These are phyloP conservation scores for Cubamyces sp. DNA, from an alignment of 768 basidiomycete genomes.

Conservation along the genomic window DNA sequence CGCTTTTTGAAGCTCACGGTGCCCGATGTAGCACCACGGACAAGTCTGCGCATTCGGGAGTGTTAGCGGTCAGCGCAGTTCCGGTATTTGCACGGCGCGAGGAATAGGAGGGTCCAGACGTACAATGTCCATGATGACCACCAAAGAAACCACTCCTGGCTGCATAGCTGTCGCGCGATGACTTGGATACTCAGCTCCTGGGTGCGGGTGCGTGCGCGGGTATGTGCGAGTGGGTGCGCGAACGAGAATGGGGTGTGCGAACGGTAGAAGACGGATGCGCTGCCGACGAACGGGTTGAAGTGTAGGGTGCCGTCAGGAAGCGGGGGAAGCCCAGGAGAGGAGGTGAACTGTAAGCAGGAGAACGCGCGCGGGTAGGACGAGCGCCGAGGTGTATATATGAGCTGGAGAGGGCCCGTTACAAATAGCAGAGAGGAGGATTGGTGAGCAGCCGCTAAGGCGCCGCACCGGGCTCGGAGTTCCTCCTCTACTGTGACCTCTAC, in stretches of 20 bases:
- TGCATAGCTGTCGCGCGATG: slow-evolving; percentile 18
- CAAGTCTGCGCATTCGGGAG: slow-evolving; percentile 34
- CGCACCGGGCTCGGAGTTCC: slow-evolving; percentile 2
- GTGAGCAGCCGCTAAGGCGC: slow-evolving; percentile 26
- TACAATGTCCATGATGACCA: slow-evolving; percentile 42
- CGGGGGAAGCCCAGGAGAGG: background rate
- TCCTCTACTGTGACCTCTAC: slow-evolving; percentile 9
- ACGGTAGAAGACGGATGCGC: background rate
- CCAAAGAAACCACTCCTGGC: slow-evolving; percentile 31
- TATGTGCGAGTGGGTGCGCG: slow-evolving; percentile 1
- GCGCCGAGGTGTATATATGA: slow-evolving; percentile 22
- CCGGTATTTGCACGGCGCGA: background rate
- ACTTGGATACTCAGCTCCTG: background rate
- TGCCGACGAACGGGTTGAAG: background rate
- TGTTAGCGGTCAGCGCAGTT: background rate
- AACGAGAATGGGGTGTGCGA: background rate
- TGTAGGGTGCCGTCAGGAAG: background rate
- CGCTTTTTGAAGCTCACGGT: slow-evolving; percentile 43
- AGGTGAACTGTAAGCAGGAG: slow-evolving; percentile 12
- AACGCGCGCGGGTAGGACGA: slow-evolving; percentile 9
- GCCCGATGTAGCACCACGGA: slow-evolving; percentile 49
- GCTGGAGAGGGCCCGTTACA: slow-evolving; percentile 23
- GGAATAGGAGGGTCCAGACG: slow-evolving; percentile 25
- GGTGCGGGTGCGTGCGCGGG: background rate
- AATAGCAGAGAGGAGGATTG: slow-evolving; percentile 26